Evolutionary conservation across 805 yeast species (phyloP).

Genomic region (Ogataea neopini): DNA sequence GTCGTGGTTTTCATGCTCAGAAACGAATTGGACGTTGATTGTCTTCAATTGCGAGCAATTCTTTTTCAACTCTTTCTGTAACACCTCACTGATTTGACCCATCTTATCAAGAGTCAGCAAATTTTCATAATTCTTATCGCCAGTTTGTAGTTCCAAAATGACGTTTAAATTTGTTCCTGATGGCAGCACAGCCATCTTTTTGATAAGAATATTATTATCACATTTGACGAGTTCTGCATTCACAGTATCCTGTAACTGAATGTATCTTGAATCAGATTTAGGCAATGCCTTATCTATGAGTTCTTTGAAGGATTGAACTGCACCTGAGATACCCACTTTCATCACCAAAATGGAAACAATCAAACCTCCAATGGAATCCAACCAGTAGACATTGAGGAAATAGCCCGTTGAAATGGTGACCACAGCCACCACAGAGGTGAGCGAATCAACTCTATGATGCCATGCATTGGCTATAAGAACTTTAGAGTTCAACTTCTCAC

Average conservation of each 20-base stretch:
- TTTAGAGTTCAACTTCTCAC: slow-evolving; percentile 74
- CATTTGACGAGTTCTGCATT: slow-evolving; percentile 35
- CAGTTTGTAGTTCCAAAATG: slow-evolving; percentile 34
- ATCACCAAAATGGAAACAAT: slow-evolving; percentile 80
- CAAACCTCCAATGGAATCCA: slow-evolving; percentile 92
- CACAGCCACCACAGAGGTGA: slow-evolving; percentile 89
- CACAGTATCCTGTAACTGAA: slow-evolving; percentile 38
- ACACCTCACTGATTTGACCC: slow-evolving; percentile 30
- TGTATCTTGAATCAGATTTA: slow-evolving; percentile 49
- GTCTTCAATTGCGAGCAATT: slow-evolving; percentile 38
- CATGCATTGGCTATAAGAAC: slow-evolving; percentile 96
- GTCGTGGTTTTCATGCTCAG: slow-evolving; percentile 18
- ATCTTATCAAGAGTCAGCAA: slow-evolving; percentile 35
- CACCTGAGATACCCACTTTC: slow-evolving; percentile 80
- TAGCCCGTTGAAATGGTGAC: slow-evolving; percentile 86
- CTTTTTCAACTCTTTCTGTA: slow-evolving; percentile 33
- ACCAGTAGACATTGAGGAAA: slow-evolving; percentile 72
- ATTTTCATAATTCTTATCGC: slow-evolving; percentile 33
- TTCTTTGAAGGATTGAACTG: slow-evolving; percentile 68
- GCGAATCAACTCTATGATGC: slow-evolving; percentile 95
- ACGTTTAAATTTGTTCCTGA: slow-evolving; percentile 56
- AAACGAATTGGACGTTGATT: slow-evolving; percentile 35
- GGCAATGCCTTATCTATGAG: slow-evolving; percentile 72
- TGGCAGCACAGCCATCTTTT: slow-evolving; percentile 47
- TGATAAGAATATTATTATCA: slow-evolving; percentile 35